Evolutionary conservation across 2,329 filamentous ascomycete genomes (phyloP).

Genomic region (Diaporthe humulicola): DNA sequence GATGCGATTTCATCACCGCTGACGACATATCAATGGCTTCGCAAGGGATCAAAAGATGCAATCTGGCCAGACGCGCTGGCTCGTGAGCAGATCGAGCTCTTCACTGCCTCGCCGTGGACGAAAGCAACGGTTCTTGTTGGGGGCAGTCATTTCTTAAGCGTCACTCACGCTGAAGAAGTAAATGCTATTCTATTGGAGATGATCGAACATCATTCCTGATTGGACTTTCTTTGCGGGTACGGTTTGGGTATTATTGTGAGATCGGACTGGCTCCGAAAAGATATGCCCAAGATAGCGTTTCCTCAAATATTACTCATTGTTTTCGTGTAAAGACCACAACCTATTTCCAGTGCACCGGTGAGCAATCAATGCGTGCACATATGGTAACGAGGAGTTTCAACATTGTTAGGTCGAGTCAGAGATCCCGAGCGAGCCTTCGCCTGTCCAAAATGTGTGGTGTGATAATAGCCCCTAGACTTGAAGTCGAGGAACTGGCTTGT

Average conservation of each 20-base stretch:
- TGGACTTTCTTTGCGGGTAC: not conserved
- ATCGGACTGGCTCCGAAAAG: no score
- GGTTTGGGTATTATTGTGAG: no score
- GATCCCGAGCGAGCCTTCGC: no score
- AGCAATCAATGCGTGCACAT: no score
- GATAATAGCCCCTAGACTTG: not conserved
- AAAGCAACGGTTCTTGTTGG: constrained; percentile 58
- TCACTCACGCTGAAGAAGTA: constrained; percentile 60
- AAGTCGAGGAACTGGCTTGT: not conserved
- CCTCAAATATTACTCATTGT: not conserved
- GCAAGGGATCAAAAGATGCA: constrained; percentile 59
- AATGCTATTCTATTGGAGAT: constrained; percentile 59
- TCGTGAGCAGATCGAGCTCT: constrained; percentile 64
- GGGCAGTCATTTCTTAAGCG: constrained; percentile 63
- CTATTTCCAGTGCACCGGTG: no score
- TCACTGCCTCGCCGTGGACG: constrained; percentile 59
- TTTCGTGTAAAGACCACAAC: not conserved
- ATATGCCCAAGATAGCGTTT: not conserved
- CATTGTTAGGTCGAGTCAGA: no score
- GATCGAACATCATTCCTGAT: constrained; percentile 42
- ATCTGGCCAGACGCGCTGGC: constrained; percentile 57
- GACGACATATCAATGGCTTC: constrained; percentile 43
- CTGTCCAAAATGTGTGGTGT: not conserved
- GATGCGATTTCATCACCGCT: not conserved
- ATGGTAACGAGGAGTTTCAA: not conserved